phyloP scores from a whole-genome alignment of 495 filamentous ascomycete species.

The Rostrohypoxylon terebratum region DNA sequence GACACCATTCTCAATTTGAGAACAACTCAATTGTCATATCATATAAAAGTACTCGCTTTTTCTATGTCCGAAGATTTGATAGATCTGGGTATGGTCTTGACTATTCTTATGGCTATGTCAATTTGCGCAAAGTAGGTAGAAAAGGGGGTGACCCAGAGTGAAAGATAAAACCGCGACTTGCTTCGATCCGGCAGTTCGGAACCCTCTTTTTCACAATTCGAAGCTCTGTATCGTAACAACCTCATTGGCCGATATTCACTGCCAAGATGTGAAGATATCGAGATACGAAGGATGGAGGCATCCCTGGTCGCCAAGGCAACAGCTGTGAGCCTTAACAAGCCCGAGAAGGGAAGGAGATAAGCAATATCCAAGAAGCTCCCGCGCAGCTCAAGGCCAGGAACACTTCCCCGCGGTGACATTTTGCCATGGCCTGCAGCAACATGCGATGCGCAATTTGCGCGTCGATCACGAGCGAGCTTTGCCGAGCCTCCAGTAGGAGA shows the following conservation, averaged over 20 bases:
- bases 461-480: constrained; percentile 34
- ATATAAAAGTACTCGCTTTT: too few relatives aligned
- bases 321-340: constrained; percentile 26
- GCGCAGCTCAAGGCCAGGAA: constrained; percentile 5
- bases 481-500: constrained; percentile 15
- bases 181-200: constrained; percentile 43
- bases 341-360: constrained; percentile 40
- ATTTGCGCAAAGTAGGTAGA: neutral
- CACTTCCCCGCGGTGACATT: constrained; percentile 42
- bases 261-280: constrained; percentile 14
- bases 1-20: too few relatives aligned
- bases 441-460: constrained; percentile 38
- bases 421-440: constrained; percentile 20
- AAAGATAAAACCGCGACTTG: neutral
- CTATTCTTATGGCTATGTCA: neutral
- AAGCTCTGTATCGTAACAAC: constrained; percentile 17
- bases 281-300: constrained; percentile 23
- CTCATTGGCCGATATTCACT: constrained; percentile 18
- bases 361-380: constrained; percentile 23
- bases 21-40: too few relatives aligned
- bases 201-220: constrained; percentile 1
- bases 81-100: neutral
- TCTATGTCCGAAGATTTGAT: too few relatives aligned
- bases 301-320: constrained; percentile 41
- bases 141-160: neutral